Conservation (phyloP, 352 stramenopile species). For the Phytophthora rubi region DNA sequence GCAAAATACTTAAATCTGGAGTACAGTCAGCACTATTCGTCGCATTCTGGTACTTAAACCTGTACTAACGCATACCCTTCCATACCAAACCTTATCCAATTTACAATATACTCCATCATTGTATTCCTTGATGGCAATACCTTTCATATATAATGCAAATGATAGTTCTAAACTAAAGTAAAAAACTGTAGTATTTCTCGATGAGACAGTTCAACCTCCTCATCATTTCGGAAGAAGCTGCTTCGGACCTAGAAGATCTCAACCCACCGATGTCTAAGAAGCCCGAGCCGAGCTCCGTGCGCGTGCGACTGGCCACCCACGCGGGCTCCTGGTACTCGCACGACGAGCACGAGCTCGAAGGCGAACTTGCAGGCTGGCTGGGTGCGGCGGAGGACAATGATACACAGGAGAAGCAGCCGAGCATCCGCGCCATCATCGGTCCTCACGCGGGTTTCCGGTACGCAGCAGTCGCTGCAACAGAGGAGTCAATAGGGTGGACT, state of each 20-base stretch:
- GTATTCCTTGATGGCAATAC: too few species aligned
- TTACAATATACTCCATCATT: neutral
- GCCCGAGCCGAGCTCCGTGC: constrained; percentile 45
- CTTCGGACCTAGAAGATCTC: constrained; percentile 19
- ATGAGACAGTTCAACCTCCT: neutral
- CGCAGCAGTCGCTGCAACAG: neutral
- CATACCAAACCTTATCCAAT: neutral
- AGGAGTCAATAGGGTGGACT: neutral
- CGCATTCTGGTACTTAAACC: too few species aligned
- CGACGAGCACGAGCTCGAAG: constrained; percentile 62
- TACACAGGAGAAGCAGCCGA: constrained; percentile 41
- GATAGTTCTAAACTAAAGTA: too few species aligned
- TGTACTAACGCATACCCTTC: neutral
- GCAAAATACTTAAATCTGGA: neutral
- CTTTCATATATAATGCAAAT: too few species aligned
- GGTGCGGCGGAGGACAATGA: constrained; percentile 42
- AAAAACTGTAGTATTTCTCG: neutral
- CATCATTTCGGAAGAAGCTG: constrained; percentile 16
- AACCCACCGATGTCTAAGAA: constrained; percentile 40
- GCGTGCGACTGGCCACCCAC: constrained; percentile 73
- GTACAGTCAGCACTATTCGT: too few species aligned
- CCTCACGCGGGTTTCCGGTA: constrained; percentile 89
- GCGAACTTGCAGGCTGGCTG: constrained; percentile 72
- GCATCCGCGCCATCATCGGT: constrained; percentile 83
- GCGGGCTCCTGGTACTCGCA: constrained; percentile 87